A percentile compares a stretch with the other conserved stretches of the same genome.
phyloP scores from a whole-genome alignment of 2,329 filamentous ascomycete species.

The Tolypocladium amazonense region DNA sequence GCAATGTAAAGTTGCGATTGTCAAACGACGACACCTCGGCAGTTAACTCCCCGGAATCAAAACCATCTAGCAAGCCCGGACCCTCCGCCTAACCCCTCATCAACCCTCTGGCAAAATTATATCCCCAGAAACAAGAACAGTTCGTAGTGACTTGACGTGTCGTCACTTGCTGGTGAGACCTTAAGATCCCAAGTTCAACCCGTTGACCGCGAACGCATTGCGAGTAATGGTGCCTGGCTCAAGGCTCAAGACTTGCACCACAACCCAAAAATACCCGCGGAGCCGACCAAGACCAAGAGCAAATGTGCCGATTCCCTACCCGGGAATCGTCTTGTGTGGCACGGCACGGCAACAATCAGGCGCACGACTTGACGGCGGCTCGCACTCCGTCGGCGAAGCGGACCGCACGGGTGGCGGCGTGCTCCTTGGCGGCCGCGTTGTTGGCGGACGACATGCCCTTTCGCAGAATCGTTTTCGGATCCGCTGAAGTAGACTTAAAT shows the following conservation, averaged over 20 bases:
- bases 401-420: constrained; percentile 27
- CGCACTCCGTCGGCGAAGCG: constrained; percentile 30
- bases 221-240: not conserved
- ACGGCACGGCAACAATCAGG: constrained; percentile 17
- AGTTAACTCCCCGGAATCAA: constrained; percentile 5
- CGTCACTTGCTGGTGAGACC: constrained; percentile 19
- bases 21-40: not conserved
- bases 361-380: constrained; percentile 25
- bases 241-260: not conserved
- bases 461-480: constrained; percentile 33
- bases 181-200: constrained; percentile 3
- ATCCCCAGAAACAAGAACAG: constrained; percentile 10
- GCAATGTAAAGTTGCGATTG: not conserved
- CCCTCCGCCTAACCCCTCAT: not conserved
- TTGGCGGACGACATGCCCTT: constrained; percentile 27
- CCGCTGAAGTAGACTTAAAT: constrained; percentile 25
- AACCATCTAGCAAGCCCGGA: constrained; percentile 14
- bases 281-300: not conserved
- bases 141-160: constrained; percentile 19
- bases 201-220: constrained; percentile 1
- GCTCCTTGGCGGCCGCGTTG: constrained; percentile 22
- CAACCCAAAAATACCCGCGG: not conserved
- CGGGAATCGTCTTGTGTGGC: not conserved
- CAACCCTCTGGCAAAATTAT: not conserved
- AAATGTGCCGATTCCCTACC: not conserved